Conservation (phyloP, 1,284 basidiomycete genomes). For the Pseudozyma flocculosa region DNA sequence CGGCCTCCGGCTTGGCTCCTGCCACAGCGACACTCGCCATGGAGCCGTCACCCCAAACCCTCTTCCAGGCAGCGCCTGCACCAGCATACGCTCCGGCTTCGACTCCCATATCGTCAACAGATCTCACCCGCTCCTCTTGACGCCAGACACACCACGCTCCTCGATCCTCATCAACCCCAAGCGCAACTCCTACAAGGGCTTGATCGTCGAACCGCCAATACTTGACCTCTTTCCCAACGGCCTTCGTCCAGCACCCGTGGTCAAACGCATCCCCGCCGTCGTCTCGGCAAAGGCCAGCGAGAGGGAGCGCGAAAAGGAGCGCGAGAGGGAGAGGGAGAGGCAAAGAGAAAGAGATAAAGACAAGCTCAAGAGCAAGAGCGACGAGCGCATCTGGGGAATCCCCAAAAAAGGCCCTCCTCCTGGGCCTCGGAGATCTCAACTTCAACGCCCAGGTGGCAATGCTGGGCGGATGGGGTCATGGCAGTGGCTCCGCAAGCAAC, state of each 20-base stretch:
- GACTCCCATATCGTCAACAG: background rate
- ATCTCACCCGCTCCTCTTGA: conserved; percentile 6
- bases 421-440: conserved; percentile 47
- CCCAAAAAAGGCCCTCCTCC: conserved; percentile 49
- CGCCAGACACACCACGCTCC: conserved; percentile 19
- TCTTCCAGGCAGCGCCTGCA: background rate
- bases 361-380: conserved; percentile 26
- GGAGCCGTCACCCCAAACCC: background rate
- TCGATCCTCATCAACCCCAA: conserved; percentile 37
- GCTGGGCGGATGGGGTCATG: conserved; percentile 50
- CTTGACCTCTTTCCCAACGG: conserved; percentile 1
- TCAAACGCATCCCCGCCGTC: conserved; percentile 35
- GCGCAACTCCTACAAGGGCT: conserved; percentile 22
- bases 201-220: conserved; percentile 19
- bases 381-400: conserved; percentile 51
- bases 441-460: conserved; percentile 52
- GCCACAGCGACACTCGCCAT: too few relatives aligned
- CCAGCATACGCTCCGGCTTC: background rate
- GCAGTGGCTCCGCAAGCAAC: conserved; percentile 33
- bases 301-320: conserved; percentile 32
- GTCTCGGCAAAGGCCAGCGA: conserved; percentile 30
- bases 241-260: conserved; percentile 20
- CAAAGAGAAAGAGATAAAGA: conserved; percentile 29
- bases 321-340: conserved; percentile 28
- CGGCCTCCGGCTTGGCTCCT: too few relatives aligned